phyloP scores from a whole-genome alignment of 2,329 filamentous ascomycete genomes.

The Thelonectria rubi region DNA sequence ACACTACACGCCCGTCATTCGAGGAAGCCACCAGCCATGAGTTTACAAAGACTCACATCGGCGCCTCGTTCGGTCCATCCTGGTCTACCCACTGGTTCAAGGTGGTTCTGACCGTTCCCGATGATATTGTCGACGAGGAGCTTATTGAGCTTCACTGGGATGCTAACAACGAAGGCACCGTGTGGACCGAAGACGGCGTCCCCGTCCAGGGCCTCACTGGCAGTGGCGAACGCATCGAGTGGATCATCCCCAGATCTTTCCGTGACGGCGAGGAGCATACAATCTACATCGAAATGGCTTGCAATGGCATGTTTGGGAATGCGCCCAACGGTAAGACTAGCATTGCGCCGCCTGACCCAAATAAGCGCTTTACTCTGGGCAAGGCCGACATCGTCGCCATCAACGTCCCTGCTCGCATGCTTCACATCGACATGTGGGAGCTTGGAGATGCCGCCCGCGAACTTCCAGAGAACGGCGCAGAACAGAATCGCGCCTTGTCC shows the following conservation, averaged over 20 bases:
- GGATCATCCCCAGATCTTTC: slow-evolving; percentile 85
- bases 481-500: slow-evolving; percentile 86
- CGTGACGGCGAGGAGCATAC: slow-evolving; percentile 86
- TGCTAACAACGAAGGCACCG: slow-evolving; percentile 89
- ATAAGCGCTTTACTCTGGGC: slow-evolving; percentile 79
- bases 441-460: slow-evolving; percentile 92
- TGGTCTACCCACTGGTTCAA: slow-evolving; percentile 99
- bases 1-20: slow-evolving; percentile 83
- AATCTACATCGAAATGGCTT: slow-evolving; percentile 98
- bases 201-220: slow-evolving; percentile 93
- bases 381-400: slow-evolving; percentile 89
- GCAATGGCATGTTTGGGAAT: slow-evolving; percentile 98
- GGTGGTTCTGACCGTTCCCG: slow-evolving; percentile 79
- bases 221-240: slow-evolving; percentile 86
- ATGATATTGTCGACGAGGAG: slow-evolving; percentile 76
- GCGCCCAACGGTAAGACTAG: slow-evolving; percentile 77
- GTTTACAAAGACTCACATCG: slow-evolving; percentile 78
- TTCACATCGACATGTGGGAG: slow-evolving; percentile 96
- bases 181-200: slow-evolving; percentile 91
- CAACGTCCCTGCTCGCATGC: slow-evolving; percentile 82
- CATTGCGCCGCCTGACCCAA: slow-evolving; percentile 88
- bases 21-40: slow-evolving; percentile 79
- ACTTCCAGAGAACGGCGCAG: slow-evolving; percentile 87
- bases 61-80: slow-evolving; percentile 86
- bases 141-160: slow-evolving; percentile 98